Base-by-base conservation (phyloP, 2,329 filamentous ascomycete genomes). In the Scedosporium apiospermum region DNA sequence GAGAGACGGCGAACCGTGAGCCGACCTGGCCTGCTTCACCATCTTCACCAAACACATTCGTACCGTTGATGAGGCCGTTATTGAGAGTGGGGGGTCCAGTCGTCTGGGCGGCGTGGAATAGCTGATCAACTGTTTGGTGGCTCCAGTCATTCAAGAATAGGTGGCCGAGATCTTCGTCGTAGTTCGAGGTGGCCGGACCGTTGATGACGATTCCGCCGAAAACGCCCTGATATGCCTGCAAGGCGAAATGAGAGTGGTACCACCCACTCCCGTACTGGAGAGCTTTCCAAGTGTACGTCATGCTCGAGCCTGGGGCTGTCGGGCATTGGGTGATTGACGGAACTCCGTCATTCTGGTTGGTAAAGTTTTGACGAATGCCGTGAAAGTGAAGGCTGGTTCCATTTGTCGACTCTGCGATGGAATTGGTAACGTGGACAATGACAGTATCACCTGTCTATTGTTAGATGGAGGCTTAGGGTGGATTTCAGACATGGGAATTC, bases 331-430 rank as follows among this genome's bases (percentile, higher is more conserved):
- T 82, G 21, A 82, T 71, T 6, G 72, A 72, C 1, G 70, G 73
- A 3, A 86, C 83, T 62, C 86, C 86, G 66, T 88, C 85, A 60
- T 81, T 75, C 63, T 80, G 74, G 66, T 79, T 81, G 58, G 76
- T 82, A 67, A 78, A 74, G 64, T 79, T 75, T 68, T 88, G 83
- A 6, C 82, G 79, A 41, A 88, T 74, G 23, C 84, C 86, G 67
- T 88, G 85, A 73, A 79, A 88, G 68, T 88, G 86, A 18, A 88
- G 81, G 7, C 78, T 78, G 6, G 84, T 87, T 38, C 84, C 84
- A 65, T 88, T 88, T 7, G 60, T 73, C 72, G 72, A 78, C 61
- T 57, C 75, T 67, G 65, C 55, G 42, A 78, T 64, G 1, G 69
- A 69, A 69, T 87, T 88, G 41, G 74, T 80, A 6, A 88, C 78